These are phyloP conservation scores for Kewa caespitosa DNA, from an alignment of 179 eudicot species.

Conservation along the genomic window DNA sequence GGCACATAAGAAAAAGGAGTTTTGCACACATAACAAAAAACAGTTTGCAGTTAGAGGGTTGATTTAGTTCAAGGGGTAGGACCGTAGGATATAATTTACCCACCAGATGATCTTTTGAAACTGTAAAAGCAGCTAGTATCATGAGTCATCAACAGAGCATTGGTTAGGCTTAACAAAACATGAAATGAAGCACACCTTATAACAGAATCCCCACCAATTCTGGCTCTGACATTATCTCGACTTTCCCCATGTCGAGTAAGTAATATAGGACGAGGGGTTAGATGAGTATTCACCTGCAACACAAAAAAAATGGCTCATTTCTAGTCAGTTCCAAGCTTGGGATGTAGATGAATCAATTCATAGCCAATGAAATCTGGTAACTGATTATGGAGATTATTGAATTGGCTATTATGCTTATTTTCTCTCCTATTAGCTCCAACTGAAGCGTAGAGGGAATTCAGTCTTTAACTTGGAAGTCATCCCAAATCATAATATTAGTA, in stretches of 20 bases:
- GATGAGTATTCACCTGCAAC: constrained; percentile 89
- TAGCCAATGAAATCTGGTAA: not conserved
- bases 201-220: constrained; percentile 89
- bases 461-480: too few species aligned
- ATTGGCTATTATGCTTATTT: too few species aligned
- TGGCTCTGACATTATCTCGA: constrained; percentile 81
- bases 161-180: constrained; percentile 1
- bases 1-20: too few species aligned
- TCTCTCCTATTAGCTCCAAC: too few species aligned
- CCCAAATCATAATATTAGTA: too few species aligned
- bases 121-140: not conserved
- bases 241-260: constrained; percentile 99
- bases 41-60: too few species aligned
- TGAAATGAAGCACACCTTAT: constrained; percentile 48
- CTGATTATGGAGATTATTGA: too few species aligned
- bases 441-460: too few species aligned
- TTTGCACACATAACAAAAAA: too few species aligned
- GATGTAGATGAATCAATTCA: not conserved
- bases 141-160: not conserved
- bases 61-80: too few species aligned
- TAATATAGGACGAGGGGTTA: constrained; percentile 96
- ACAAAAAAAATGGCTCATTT: constrained; percentile 22
- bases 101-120: not conserved
- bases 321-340: not conserved
- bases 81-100: too few species aligned